Conservation (phyloP, 1,284 basidiomycete genomes). For the Cutaneotrichosporon spelunceum region DNA sequence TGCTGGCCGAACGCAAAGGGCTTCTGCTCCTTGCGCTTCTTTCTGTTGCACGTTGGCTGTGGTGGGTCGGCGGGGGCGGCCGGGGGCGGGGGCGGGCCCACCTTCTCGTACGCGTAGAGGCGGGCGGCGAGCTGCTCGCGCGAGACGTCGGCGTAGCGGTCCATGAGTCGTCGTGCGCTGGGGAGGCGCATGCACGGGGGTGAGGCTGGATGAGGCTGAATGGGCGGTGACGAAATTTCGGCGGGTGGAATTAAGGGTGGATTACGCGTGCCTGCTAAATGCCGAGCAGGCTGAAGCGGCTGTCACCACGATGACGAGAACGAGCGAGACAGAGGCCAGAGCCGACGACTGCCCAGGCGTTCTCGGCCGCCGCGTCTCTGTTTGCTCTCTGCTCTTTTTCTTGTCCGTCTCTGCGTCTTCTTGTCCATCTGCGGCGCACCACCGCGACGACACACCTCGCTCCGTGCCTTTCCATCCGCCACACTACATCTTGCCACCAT, state of each 20-base stretch:
- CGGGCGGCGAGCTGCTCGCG: conserved; percentile 65
- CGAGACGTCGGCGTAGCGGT: conserved; percentile 31
- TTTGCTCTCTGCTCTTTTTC: too few species aligned
- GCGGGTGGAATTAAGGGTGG: too few species aligned
- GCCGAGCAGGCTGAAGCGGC: too few species aligned
- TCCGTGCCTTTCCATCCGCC: neutral
- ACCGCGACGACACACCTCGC: too few species aligned
- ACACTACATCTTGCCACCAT: neutral
- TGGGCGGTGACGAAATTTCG: neutral
- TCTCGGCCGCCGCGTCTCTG: too few species aligned
- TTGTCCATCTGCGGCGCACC: too few species aligned
- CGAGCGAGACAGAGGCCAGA: too few species aligned
- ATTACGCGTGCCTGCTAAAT: too few species aligned
- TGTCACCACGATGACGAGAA: too few species aligned
- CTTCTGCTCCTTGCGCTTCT: conserved; percentile 23
- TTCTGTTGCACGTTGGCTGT: conserved; percentile 6
- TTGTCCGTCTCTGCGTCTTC: too few species aligned
- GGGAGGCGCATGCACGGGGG: conserved; percentile 15
- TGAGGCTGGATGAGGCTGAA: too few species aligned
- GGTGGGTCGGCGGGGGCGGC: conserved; percentile 5
- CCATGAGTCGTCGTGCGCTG: conserved; percentile 14
- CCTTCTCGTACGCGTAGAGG: conserved; percentile 58
- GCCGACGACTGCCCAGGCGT: too few species aligned
- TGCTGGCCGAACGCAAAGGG: conserved; percentile 62
- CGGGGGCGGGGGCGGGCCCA: conserved; percentile 2